Percentiles rank a stretch among this genome's conserved stretches.
These are phyloP conservation scores for Blastomyces gilchristii DNA, from an alignment of 2,329 filamentous ascomycete species.

Conservation along the genomic window DNA sequence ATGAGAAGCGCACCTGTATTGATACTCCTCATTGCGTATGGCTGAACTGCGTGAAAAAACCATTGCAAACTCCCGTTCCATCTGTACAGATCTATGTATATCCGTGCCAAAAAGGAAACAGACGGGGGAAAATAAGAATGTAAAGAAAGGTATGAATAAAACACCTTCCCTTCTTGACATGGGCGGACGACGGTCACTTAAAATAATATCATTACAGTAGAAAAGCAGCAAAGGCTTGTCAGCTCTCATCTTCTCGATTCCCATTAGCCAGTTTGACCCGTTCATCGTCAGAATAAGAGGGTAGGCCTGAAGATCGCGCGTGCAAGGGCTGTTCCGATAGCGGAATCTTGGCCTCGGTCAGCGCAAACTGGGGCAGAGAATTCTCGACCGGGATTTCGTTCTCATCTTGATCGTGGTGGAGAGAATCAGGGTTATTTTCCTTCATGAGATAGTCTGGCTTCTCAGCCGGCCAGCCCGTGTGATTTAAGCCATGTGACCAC, in stretches of 20 bases:
- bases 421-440: background rate
- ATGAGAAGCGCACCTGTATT: no score
- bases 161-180: background rate
- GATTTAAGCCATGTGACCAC: conserved; percentile 47
- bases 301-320: background rate
- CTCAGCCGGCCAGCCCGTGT: background rate
- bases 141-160: background rate
- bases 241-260: background rate
- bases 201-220: background rate
- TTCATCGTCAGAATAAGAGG: conserved; percentile 5
- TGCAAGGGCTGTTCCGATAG: background rate
- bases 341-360: background rate
- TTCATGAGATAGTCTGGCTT: background rate
- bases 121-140: no score
- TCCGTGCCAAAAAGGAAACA: no score
- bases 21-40: no score
- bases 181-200: background rate
- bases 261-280: background rate
- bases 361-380: background rate
- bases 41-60: no score
- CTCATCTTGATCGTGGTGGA: background rate
- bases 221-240: background rate
- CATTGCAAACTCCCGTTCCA: background rate
- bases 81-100: background rate
- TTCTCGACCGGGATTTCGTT: background rate